Percentiles rank a stretch among this genome's conserved stretches.
Evolutionary conservation across 345 rosid species (phyloP).

Genomic region (Rhodamnia argentea): DNA sequence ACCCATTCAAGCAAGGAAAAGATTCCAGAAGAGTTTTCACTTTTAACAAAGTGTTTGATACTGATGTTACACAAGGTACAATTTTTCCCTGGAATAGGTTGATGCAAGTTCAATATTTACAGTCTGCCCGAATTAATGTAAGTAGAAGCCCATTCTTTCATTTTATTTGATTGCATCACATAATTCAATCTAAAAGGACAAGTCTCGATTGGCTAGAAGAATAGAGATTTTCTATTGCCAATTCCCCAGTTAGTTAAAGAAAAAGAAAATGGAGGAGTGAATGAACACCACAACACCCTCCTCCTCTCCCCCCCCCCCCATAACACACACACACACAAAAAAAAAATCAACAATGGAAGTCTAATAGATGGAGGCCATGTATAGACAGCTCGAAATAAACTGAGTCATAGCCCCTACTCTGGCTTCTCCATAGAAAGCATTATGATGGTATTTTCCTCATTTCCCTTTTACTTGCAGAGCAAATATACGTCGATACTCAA

Average conservation of each 20-base stretch:
- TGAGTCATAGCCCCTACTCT: neutral
- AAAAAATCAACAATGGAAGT: neutral
- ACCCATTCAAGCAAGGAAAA: conserved; percentile 86
- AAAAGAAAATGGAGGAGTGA: neutral
- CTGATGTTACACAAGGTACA: conserved; percentile 69
- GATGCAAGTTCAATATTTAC: neutral
- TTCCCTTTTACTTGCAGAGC: conserved; percentile 33
- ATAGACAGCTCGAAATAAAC: neutral
- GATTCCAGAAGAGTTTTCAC: conserved; percentile 78
- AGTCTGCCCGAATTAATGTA: neutral
- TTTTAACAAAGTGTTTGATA: conserved; percentile 80
- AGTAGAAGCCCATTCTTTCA: neutral
- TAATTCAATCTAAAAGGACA: neutral
- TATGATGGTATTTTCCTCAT: neutral
- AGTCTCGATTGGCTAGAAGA: neutral
- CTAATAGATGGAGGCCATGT: neutral
- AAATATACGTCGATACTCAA: conserved; percentile 73
- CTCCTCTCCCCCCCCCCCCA: too few species aligned
- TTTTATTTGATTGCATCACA: neutral
- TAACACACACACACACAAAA: neutral
- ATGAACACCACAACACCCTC: too few species aligned
- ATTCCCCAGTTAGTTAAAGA: neutral
- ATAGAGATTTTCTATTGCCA: neutral
- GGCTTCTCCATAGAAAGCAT: neutral
- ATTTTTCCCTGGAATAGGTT: neutral